Base-by-base conservation (phyloP, 345 rosid genomes). In the Lagerstroemia speciosa region DNA sequence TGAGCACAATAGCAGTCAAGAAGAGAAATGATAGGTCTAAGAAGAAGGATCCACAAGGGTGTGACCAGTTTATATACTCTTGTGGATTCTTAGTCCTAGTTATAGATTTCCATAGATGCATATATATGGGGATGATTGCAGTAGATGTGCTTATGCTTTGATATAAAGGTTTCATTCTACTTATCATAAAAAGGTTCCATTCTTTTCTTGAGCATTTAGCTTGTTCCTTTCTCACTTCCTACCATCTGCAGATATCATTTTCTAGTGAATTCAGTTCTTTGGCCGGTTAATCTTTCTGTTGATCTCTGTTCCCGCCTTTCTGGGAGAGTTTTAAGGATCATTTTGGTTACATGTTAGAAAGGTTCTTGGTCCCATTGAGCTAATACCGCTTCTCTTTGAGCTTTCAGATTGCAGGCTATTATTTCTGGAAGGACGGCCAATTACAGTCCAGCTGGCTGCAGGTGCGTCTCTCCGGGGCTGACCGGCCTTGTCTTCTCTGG, bases 1-100 rank as follows among this genome's bases (percentile, higher is more conserved):
- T 7, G 72, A 76, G 68, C 71, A 62, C 29, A 64, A 70, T 64
- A 33, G 67, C 80, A 74, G 75, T 74, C 75, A 71, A 61, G 69
- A 40, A 50, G 52, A 69, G 69, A 52, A 78, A 77, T 71, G 74
- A 73, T 67, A 77, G 64, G 65, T 73, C 60, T 68, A 76, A 61
- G 70, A 57, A 76, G 30, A 71, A 30, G 60, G 74, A 76, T 69
- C 75, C 75, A 41, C 77, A 66, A 77, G 81, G 73, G 63, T 15
- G 12, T 9, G 1, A 27, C 4, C 30, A 58, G 63, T 30, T 55
- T 11, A 4, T 26, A 24, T 55, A 1, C 61, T 24, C 61, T 55
- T 11, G 15, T 20, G 55, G 60, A 24, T 20, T 8, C 29, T n/a
- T n/a, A 24, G 30, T 53, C 63, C 34, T 12, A 58, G 63, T 5